Evolutionary conservation across 495 filamentous ascomycete genomes (phyloP), one percentile per base, ranked within the genome.

Genomic region (Penicillium fimorum): DNA sequence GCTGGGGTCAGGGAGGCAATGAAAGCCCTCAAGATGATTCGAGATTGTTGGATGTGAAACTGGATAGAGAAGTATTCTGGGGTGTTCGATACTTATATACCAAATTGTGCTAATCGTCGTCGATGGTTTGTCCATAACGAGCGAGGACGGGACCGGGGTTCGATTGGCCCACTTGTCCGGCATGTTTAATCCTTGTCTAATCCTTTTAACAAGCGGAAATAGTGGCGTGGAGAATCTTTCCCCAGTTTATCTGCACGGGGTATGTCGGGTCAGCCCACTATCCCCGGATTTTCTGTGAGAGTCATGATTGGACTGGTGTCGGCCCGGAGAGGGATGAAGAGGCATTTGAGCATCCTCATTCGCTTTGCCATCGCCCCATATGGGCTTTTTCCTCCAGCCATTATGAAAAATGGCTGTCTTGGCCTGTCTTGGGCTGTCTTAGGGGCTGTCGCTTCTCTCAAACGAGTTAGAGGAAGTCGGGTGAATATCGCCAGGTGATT

Each of bases 151-250:
- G n/a, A 24, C 30, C 10, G 29, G 42, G 51, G 12, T 46, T 22
- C 42, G 13, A 54, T 54, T 54, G 52, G 52, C 20, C 38, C 37
- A 41, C 38, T 40, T 9, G 35, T 3, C 48, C 48, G 50, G 33
- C n/a, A 1, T 12, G 27, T 20, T 3, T 47, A 47, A 18, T 47
- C 45, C 45, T 47, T 51, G 49, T 35, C 12, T 17, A 12, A 24
- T 46, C 8, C 32, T 10, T 29, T 47, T 17, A 9, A 9, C 15
- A 40, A 40, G 42, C 32, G 52, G 38, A 32, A 7, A 20, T 13
- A 30, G 32, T 54, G 52, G 52, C 41, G 51, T 15, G n/a, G 20
- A 7, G 18, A 38, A 2, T 47, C 42, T 40, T 54, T 47, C 43
- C 52, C 52, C 52, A 15, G 50, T 32, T 52, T 46, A 17, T 29